Conservation (phyloP, 768 basidiomycete species). For the Russula virescens region DNA sequence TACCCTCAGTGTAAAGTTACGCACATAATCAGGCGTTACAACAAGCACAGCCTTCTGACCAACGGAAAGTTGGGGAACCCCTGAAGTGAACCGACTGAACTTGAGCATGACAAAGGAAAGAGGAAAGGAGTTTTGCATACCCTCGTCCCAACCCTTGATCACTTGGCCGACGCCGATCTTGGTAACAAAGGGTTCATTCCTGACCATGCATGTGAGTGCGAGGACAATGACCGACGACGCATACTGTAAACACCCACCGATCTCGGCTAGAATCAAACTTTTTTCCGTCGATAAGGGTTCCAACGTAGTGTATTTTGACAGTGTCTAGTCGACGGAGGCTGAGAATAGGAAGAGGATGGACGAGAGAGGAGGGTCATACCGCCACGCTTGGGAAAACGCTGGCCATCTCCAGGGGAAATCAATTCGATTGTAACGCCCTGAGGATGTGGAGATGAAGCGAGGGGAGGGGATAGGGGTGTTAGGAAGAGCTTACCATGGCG, state of each 20-base stretch:
- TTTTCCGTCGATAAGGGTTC: constrained; percentile 56
- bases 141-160: constrained; percentile 90
- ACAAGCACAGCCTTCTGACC: constrained; percentile 67
- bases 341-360: constrained; percentile 6
- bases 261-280: constrained; percentile 74
- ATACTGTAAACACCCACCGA: constrained; percentile 43
- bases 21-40: constrained; percentile 71
- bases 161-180: constrained; percentile 76
- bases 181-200: constrained; percentile 56
- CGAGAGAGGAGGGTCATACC: constrained; percentile 40
- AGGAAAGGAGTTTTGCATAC: constrained; percentile 35
- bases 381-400: constrained; percentile 58
- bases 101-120: neutral
- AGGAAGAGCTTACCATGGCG: constrained; percentile 20
- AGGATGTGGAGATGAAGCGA: neutral
- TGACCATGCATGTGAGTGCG: constrained; percentile 28
- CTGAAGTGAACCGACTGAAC: constrained; percentile 35
- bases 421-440: constrained; percentile 69
- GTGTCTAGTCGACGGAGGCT: constrained; percentile 40
- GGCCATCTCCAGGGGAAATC: constrained; percentile 55
- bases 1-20: constrained; percentile 30
- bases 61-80: constrained; percentile 68
- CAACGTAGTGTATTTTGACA: constrained; percentile 76
- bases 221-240: constrained; percentile 14
- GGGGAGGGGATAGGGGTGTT: neutral